Percentiles rank a stretch among this genome's conserved stretches.
phyloP scores from a whole-genome alignment of 2,329 filamentous ascomycete species.

The Pseudocercospora crystallina region DNA sequence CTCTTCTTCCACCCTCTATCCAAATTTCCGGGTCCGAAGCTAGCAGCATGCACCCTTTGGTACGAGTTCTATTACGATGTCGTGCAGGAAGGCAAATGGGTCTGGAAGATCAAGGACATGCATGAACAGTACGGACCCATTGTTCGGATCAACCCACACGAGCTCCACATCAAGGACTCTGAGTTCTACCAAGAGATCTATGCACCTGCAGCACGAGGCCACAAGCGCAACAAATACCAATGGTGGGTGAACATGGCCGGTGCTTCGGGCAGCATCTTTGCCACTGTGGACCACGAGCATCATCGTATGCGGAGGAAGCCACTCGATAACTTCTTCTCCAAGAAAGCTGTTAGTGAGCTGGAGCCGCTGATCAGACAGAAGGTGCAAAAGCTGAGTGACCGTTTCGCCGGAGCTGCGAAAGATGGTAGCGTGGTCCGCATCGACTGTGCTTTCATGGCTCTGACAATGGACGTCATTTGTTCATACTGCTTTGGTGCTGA shows the following conservation, averaged over 20 bases:
- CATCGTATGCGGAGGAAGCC: slow-evolving; percentile 11
- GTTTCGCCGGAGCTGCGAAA: slow-evolving; percentile 1
- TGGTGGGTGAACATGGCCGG: slow-evolving; percentile 4
- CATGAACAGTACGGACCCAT: slow-evolving; percentile 13
- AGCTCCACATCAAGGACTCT: slow-evolving; percentile 9
- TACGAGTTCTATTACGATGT: slow-evolving; percentile 22
- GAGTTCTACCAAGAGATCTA: slow-evolving; percentile 8
- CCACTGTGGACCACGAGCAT: slow-evolving; percentile 6
- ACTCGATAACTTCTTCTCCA: slow-evolving; percentile 17
- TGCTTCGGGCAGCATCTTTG: slow-evolving; percentile 9
- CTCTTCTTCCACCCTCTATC: slow-evolving; percentile 17
- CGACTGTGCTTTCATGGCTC: slow-evolving; percentile 4
- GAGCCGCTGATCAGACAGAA: slow-evolving; percentile 3
- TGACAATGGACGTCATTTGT: slow-evolving; percentile 12
- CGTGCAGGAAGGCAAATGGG: slow-evolving; percentile 10
- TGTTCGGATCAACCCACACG: slow-evolving; percentile 8
- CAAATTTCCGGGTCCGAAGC: slow-evolving; percentile 13
- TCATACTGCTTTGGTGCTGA: slow-evolving; percentile 9
- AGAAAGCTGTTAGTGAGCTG: slow-evolving; percentile 4
- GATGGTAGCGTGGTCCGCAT: background rate
- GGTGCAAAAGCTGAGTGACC: slow-evolving; percentile 5
- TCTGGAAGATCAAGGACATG: slow-evolving; percentile 8
- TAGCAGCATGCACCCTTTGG: slow-evolving; percentile 8
- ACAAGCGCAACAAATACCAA: slow-evolving; percentile 8
- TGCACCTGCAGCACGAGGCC: slow-evolving; percentile 9